Evolutionary conservation across 495 filamentous ascomycete species (phyloP).

Genomic region (Podospora comata): DNA sequence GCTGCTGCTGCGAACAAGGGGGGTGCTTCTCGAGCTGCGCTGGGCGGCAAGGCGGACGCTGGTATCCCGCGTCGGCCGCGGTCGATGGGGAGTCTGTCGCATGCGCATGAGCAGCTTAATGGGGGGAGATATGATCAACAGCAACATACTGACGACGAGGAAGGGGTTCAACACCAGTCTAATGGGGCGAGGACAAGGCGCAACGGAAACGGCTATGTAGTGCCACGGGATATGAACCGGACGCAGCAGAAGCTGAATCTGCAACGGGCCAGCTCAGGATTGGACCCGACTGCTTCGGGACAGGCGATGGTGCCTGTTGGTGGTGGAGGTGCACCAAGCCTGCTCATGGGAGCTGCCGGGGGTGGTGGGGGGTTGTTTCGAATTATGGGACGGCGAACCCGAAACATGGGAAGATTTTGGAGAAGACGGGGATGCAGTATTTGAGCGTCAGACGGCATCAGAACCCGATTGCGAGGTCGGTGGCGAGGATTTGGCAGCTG

Average conservation of each 20-base stretch:
- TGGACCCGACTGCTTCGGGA: slow-evolving; percentile 43
- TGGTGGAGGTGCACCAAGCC: background rate
- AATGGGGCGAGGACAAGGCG: slow-evolving; percentile 13
- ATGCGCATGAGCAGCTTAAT: slow-evolving; percentile 13
- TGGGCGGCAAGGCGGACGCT: slow-evolving; percentile 17
- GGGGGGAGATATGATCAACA: background rate
- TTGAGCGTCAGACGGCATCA: slow-evolving; percentile 64
- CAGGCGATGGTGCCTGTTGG: background rate
- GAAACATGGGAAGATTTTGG: slow-evolving; percentile 45
- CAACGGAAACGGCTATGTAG: slow-evolving; percentile 28
- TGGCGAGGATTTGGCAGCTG: slow-evolving; percentile 51
- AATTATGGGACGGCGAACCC: background rate
- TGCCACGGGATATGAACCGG: slow-evolving; percentile 52
- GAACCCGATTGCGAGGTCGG: slow-evolving; percentile 59
- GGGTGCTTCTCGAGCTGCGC: slow-evolving; percentile 17
- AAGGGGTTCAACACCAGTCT: slow-evolving; percentile 35
- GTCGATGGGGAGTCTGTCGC: slow-evolving; percentile 29
- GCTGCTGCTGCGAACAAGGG: slow-evolving; percentile 17
- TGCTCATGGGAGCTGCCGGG: background rate
- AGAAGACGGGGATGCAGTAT: slow-evolving; percentile 63
- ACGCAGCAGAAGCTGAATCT: slow-evolving; percentile 72
- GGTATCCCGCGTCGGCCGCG: slow-evolving; percentile 25
- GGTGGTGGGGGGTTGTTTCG: no score
- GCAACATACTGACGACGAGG: slow-evolving; percentile 25
- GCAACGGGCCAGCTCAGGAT: slow-evolving; percentile 61